These are phyloP conservation scores for Septoria petroselini DNA, from an alignment of 2,329 filamentous ascomycete genomes.

Conservation along the genomic window DNA sequence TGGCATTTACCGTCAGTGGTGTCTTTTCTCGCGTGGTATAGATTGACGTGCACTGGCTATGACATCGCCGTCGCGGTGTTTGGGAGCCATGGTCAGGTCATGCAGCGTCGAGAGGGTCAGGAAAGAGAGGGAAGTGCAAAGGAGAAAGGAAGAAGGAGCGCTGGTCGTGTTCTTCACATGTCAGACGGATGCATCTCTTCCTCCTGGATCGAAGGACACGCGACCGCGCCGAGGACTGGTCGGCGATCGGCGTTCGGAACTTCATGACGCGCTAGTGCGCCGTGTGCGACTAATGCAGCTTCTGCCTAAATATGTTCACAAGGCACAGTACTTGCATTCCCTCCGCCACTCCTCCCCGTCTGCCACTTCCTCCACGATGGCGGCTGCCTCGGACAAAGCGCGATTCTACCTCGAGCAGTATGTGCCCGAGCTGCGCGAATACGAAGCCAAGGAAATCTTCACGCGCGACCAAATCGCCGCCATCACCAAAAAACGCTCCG, in stretches of 20 bases:
- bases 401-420: slow-evolving; percentile 91
- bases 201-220: not conserved
- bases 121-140: slow-evolving; percentile 13
- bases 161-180: slow-evolving; percentile 15
- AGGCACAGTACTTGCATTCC: not conserved
- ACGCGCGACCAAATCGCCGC: slow-evolving; percentile 82
- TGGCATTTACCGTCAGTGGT: slow-evolving; percentile 8
- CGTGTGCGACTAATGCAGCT: no score
- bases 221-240: not conserved
- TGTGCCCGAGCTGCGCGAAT: slow-evolving; percentile 87
- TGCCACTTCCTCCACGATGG: slow-evolving; percentile 53
- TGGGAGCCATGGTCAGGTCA: slow-evolving; percentile 53
- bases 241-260: no score
- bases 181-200: slow-evolving; percentile 1
- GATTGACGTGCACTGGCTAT: slow-evolving; percentile 55
- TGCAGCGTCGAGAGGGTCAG: slow-evolving; percentile 6
- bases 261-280: no score
- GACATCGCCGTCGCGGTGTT: slow-evolving; percentile 61
- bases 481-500: slow-evolving; percentile 84
- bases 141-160: slow-evolving; percentile 6
- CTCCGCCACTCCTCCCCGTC: not conserved
- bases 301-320: slow-evolving; percentile 10
- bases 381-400: slow-evolving; percentile 85
- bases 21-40: not conserved
- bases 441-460: slow-evolving; percentile 89